Evolutionary conservation across 2,329 filamentous ascomycete species (phyloP).

Genomic region (Didymella lethalis): DNA sequence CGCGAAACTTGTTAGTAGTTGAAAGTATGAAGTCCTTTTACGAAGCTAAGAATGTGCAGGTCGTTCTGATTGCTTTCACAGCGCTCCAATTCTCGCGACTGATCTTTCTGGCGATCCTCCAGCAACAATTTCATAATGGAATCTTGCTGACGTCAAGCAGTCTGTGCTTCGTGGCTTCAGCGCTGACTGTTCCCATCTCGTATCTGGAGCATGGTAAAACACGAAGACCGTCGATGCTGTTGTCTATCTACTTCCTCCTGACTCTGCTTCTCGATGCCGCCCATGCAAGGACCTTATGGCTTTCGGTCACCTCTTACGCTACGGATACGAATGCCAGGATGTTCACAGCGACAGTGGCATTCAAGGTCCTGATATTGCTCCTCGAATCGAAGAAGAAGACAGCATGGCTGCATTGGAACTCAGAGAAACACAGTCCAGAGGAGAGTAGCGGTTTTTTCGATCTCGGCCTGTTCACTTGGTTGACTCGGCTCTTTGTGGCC

Average conservation of each 20-base stretch:
- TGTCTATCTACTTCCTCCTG: not conserved
- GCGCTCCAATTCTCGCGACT: not conserved
- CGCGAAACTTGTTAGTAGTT: not conserved
- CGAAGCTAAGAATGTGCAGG: not conserved
- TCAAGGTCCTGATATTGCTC: not conserved
- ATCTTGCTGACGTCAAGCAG: not conserved
- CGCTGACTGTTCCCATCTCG: not conserved
- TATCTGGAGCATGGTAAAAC: not conserved
- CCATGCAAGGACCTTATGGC: not conserved
- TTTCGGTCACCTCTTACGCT: not conserved
- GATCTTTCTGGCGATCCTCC: not conserved
- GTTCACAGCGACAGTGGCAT: not conserved
- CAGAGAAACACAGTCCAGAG: not conserved
- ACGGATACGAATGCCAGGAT: not conserved
- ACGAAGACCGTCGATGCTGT: not conserved
- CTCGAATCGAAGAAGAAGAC: not conserved
- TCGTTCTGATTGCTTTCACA: not conserved
- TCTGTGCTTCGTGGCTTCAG: not conserved
- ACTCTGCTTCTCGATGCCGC: not conserved
- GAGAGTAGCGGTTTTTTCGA: not conserved
- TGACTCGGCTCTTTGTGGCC: not conserved
- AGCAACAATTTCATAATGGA: not conserved
- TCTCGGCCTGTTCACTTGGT: not conserved
- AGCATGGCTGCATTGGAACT: not conserved
- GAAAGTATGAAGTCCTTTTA: not conserved